A percentile compares a stretch with the other conserved stretches of the same genome.
phyloP scores from a whole-genome alignment of 495 filamentous ascomycete species.

The Penicillium maclennaniae region DNA sequence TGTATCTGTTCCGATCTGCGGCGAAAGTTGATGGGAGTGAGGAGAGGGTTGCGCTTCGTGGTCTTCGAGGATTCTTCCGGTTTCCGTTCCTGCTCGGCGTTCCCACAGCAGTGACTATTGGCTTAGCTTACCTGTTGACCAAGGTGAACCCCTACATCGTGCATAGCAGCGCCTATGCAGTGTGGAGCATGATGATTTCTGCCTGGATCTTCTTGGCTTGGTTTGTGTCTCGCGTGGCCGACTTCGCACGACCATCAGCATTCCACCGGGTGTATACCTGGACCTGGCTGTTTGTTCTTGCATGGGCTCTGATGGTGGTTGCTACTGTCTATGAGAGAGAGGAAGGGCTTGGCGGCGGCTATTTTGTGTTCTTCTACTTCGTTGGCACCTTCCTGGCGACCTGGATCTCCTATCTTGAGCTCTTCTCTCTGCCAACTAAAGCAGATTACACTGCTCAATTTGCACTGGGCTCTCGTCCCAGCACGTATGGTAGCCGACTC shows the following conservation, averaged over 20 bases:
- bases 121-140: slow-evolving; percentile 66
- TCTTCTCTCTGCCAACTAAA: slow-evolving; percentile 74
- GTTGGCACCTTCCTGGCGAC: slow-evolving; percentile 69
- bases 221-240: slow-evolving; percentile 78
- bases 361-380: slow-evolving; percentile 80
- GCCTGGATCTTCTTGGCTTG: slow-evolving; percentile 78
- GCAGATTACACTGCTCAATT: slow-evolving; percentile 51
- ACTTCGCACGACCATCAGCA: slow-evolving; percentile 80
- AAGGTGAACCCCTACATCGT: slow-evolving; percentile 85
- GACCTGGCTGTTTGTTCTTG: slow-evolving; percentile 75
- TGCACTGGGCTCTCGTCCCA: slow-evolving; percentile 33
- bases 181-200: slow-evolving; percentile 82
- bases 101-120: slow-evolving; percentile 66
- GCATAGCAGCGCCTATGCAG: slow-evolving; percentile 79
- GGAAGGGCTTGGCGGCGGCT: slow-evolving; percentile 67
- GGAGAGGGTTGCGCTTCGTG: slow-evolving; percentile 61
- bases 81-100: slow-evolving; percentile 74
- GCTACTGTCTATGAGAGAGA: slow-evolving; percentile 72
- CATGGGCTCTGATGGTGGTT: slow-evolving; percentile 68
- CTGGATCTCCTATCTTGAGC: slow-evolving; percentile 69
- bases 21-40: slow-evolving; percentile 55
- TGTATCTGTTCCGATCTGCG: slow-evolving; percentile 73
- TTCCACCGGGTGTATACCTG: slow-evolving; percentile 76
- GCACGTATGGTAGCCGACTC: slow-evolving; percentile 41
- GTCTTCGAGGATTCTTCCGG: slow-evolving; percentile 76